Evolutionary conservation across 768 basidiomycete species (phyloP).

Genomic region (Hericium alpestre): DNA sequence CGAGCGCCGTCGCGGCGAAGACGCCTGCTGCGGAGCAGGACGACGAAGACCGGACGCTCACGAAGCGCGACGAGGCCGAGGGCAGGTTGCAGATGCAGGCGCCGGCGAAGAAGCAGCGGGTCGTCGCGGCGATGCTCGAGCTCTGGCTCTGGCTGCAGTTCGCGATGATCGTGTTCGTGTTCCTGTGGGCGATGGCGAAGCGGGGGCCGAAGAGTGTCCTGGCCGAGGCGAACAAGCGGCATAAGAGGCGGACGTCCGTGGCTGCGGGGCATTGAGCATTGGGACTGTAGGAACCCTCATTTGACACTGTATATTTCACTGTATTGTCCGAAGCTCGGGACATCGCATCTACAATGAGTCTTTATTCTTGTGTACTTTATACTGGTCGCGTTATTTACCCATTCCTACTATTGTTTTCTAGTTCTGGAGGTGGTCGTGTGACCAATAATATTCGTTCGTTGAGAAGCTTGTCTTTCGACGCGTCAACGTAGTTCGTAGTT

Average conservation of each 20-base stretch:
- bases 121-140: conserved; percentile 44
- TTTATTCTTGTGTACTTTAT: too few relatives aligned
- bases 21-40: not conserved
- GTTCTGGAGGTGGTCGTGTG: too few relatives aligned
- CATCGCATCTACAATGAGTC: too few relatives aligned
- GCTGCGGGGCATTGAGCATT: not conserved
- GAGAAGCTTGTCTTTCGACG: too few relatives aligned
- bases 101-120: conserved; percentile 17
- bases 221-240: conserved; percentile 28
- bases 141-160: conserved; percentile 84
- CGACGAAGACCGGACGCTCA: not conserved
- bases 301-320: not conserved
- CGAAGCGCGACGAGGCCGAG: not conserved
- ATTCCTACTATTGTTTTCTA: too few relatives aligned
- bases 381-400: too few relatives aligned
- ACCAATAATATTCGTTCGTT: too few relatives aligned
- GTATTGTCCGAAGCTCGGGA: not conserved
- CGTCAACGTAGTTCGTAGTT: too few relatives aligned
- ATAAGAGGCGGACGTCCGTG: conserved; percentile 13
- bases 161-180: conserved; percentile 59
- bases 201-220: conserved; percentile 65
- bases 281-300: not conserved
- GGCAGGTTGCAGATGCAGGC: not conserved
- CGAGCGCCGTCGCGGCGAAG: not conserved
- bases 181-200: conserved; percentile 73